These are phyloP conservation scores for Mycena alexandri DNA, from an alignment of 768 basidiomycete genomes.

Conservation along the genomic window DNA sequence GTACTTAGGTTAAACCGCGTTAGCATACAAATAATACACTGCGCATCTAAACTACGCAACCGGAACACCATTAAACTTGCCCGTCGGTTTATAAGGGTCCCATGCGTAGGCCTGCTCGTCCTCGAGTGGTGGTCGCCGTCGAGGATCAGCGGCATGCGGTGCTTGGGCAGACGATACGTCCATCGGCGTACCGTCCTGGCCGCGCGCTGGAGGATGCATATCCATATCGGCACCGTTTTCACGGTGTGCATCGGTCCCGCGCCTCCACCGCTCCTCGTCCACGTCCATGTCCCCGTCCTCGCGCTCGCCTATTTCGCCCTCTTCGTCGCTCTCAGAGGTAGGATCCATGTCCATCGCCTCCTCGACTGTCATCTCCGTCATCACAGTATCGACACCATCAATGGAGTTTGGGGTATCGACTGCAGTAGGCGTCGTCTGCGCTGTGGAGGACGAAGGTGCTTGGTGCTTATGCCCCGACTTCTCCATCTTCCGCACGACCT, in stretches of 20 bases:
- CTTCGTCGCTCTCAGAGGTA: constrained; percentile 51
- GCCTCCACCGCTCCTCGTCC: constrained; percentile 23
- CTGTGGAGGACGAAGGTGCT: constrained; percentile 43
- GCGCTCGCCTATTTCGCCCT: constrained; percentile 44
- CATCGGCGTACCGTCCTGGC: neutral
- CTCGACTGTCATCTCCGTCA: constrained; percentile 55
- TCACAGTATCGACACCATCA: constrained; percentile 50
- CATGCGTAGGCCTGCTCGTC: constrained; percentile 12
- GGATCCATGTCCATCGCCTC: constrained; percentile 60
- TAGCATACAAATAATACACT: constrained; percentile 39
- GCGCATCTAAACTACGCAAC: constrained; percentile 30
- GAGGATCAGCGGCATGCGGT: constrained; percentile 26
- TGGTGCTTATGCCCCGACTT: constrained; percentile 56
- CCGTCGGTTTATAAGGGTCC: constrained; percentile 20
- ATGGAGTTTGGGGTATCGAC: constrained; percentile 57
- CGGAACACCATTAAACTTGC: constrained; percentile 20
- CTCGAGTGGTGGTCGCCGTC: constrained; percentile 36
- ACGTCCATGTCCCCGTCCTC: constrained; percentile 35
- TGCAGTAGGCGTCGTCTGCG: constrained; percentile 53
- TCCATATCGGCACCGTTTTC: constrained; percentile 10
- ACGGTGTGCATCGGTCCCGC: neutral
- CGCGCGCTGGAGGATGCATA: constrained; percentile 7
- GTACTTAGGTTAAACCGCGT: constrained; percentile 25
- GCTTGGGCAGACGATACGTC: neutral
- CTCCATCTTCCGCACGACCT: constrained; percentile 78